A percentile compares a stretch with the other conserved stretches of the same genome.
Evolutionary conservation across 2,329 filamentous ascomycete genomes (phyloP).

Genomic region (Nothopassalora personata): DNA sequence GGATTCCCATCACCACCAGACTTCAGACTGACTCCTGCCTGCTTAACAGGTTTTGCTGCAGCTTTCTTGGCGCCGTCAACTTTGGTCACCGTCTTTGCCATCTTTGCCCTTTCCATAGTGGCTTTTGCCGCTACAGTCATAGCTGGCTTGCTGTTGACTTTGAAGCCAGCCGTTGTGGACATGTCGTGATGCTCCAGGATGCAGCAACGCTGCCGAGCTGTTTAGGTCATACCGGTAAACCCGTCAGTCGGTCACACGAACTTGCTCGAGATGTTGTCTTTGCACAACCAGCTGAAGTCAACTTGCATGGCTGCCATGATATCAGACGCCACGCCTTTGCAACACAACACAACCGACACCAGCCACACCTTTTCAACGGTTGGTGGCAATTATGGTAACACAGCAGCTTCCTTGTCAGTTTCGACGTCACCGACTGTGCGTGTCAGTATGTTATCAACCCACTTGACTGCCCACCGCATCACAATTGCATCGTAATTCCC

Average conservation of each 20-base stretch:
- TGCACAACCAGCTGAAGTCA: background rate
- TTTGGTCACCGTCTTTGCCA: conserved; percentile 5
- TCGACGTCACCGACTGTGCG: background rate
- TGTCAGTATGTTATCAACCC: background rate
- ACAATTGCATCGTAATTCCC: background rate
- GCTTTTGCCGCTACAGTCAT: background rate
- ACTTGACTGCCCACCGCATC: conserved; percentile 1
- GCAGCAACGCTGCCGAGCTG: background rate
- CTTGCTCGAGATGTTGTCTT: background rate
- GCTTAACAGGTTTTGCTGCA: conserved; percentile 11
- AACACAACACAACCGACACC: background rate
- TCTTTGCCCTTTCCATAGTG: background rate
- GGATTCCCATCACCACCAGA: conserved; percentile 36
- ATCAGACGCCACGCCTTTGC: background rate
- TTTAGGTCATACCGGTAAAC: background rate
- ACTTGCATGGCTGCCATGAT: background rate
- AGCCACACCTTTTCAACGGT: background rate
- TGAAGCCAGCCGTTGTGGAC: background rate
- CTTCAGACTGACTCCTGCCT: conserved; percentile 41
- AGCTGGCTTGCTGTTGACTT: background rate
- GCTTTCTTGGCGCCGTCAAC: background rate
- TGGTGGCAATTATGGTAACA: background rate
- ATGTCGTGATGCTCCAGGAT: background rate
- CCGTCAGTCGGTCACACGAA: background rate
- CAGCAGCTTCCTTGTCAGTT: background rate